Percentiles rank a stretch among this genome's conserved stretches.
Evolutionary conservation across 352 stramenopile genomes (phyloP).

Genomic region (Phytophthora kernoviae): DNA sequence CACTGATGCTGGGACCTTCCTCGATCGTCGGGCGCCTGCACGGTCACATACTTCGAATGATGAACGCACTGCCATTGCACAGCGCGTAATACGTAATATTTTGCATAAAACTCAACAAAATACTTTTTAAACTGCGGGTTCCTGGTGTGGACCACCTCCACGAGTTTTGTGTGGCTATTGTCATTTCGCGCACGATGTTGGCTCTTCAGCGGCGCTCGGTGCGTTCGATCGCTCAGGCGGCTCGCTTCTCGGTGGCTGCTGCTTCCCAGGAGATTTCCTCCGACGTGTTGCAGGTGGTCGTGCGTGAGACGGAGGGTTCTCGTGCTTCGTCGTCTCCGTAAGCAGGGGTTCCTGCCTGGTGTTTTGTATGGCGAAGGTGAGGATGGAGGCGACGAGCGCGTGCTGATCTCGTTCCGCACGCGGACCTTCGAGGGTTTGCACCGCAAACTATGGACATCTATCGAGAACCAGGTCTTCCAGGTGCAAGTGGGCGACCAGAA

Average conservation of each 20-base stretch:
- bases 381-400: slow-evolving; percentile 66
- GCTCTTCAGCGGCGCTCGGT: slow-evolving; percentile 49
- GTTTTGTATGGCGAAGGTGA: slow-evolving; percentile 86
- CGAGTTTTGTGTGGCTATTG: neutral
- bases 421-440: slow-evolving; percentile 82
- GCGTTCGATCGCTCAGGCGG: slow-evolving; percentile 37
- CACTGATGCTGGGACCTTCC: no score
- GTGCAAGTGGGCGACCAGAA: slow-evolving; percentile 68
- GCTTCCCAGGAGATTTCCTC: slow-evolving; percentile 23
- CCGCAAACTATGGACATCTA: slow-evolving; percentile 85
- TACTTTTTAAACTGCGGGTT: no score
- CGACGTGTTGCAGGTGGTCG: slow-evolving; percentile 60
- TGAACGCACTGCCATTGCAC: no score
- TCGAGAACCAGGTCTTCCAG: slow-evolving; percentile 90
- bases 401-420: slow-evolving; percentile 78
- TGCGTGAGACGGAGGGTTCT: slow-evolving; percentile 73
- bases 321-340: slow-evolving; percentile 81
- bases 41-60: no score
- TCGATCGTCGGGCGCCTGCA: no score
- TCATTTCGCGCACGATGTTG: slow-evolving; percentile 41
- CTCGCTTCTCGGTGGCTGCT: slow-evolving; percentile 52
- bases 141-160: no score
- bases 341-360: slow-evolving; percentile 77
- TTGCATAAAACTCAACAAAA: no score
- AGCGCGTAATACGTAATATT: no score